Evolutionary conservation across 192 early-diverging fungal genomes (phyloP).

Genomic region (Chytriomyces sp.): DNA sequence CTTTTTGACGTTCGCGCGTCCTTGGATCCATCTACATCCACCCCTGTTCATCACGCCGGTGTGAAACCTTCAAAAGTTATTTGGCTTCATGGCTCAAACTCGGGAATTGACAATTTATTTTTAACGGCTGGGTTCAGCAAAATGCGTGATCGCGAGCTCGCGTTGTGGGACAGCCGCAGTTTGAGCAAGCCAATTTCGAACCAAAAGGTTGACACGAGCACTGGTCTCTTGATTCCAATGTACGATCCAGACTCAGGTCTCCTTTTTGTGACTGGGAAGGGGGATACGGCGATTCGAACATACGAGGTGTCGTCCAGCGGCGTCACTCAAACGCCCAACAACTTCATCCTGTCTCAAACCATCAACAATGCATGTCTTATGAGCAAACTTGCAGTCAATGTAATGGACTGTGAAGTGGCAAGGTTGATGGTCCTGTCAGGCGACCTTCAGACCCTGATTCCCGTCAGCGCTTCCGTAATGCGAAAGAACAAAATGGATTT

Average conservation of each 20-base stretch:
- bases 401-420: slow-evolving; percentile 52
- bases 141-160: slow-evolving; percentile 55
- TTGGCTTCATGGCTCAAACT: slow-evolving; percentile 69
- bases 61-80: slow-evolving; percentile 66
- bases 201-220: slow-evolving; percentile 65
- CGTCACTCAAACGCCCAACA: neutral
- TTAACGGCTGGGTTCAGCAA: slow-evolving; percentile 71
- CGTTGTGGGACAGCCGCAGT: slow-evolving; percentile 76
- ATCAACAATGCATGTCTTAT: slow-evolving; percentile 65
- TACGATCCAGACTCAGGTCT: slow-evolving; percentile 82
- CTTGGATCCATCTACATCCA: neutral
- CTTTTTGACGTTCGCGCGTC: slow-evolving; percentile 62
- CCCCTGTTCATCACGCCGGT: slow-evolving; percentile 52
- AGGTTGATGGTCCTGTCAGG: slow-evolving; percentile 59
- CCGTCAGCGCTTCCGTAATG: slow-evolving; percentile 69
- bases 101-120: slow-evolving; percentile 51
- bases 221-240: slow-evolving; percentile 70
- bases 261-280: slow-evolving; percentile 70
- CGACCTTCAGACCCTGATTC: slow-evolving; percentile 59
- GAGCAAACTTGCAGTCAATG: slow-evolving; percentile 69
- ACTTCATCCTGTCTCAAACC: slow-evolving; percentile 11
- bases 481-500: slow-evolving; percentile 82
- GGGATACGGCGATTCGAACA: slow-evolving; percentile 72
- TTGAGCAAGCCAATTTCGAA: slow-evolving; percentile 60
- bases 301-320: slow-evolving; percentile 51